Conservation (phyloP, 2,329 filamentous ascomycete species). For the Bipolaris sorokiniana region DNA sequence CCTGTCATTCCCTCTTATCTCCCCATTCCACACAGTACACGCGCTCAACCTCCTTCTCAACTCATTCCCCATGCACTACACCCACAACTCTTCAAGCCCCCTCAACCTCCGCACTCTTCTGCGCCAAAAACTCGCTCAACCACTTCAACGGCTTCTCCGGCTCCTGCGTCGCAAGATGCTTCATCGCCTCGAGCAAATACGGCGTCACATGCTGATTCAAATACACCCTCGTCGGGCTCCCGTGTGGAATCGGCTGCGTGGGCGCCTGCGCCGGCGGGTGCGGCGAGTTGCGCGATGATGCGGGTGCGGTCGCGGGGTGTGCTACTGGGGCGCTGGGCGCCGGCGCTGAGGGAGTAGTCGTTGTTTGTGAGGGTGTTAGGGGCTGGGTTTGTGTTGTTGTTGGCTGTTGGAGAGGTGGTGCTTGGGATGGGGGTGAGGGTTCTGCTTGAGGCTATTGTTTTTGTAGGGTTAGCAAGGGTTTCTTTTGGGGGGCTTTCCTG, state of each 20-base stretch:
- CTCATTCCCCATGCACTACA: too few species aligned
- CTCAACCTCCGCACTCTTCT: conserved; percentile 57
- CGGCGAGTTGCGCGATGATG: conserved; percentile 45
- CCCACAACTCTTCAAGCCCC: conserved; percentile 43
- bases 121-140: conserved; percentile 55
- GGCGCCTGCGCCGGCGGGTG: conserved; percentile 42
- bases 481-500: not conserved
- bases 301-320: conserved; percentile 20
- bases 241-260: conserved; percentile 52
- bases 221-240: conserved; percentile 56
- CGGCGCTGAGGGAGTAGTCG: conserved; percentile 4
- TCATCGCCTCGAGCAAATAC: conserved; percentile 60
- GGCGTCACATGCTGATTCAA: conserved; percentile 58
- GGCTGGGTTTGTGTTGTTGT: conserved; percentile 19
- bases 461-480: not conserved
- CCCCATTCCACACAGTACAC: not conserved
- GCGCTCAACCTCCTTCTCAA: not conserved
- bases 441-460: not conserved
- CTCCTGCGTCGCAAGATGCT: conserved; percentile 57
- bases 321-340: conserved; percentile 2
- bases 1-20: not conserved
- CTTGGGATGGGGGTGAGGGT: not conserved
- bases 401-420: conserved; percentile 3
- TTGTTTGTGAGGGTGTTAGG: conserved; percentile 11
- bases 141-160: conserved; percentile 59